Evolutionary conservation across 805 yeast species (phyloP).

Genomic region (Pichia kluyveri): DNA sequence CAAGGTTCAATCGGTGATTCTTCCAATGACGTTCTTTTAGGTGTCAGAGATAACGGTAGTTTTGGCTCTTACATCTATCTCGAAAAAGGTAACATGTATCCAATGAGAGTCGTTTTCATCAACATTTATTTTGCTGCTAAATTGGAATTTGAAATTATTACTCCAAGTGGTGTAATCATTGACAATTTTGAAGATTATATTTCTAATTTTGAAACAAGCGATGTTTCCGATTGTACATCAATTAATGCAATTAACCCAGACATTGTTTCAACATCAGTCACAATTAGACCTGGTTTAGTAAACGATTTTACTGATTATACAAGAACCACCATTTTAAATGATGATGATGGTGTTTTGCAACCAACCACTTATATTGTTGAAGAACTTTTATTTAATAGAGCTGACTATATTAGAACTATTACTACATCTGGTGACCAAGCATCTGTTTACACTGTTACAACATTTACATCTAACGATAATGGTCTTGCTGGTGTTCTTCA

Average conservation of each 20-base stretch:
- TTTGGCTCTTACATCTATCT: slow-evolving; percentile 7
- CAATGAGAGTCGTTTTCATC: slow-evolving; percentile 10
- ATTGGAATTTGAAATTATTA: slow-evolving; percentile 3
- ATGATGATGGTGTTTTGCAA: not conserved
- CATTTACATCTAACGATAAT: slow-evolving; percentile 1
- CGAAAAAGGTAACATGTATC: slow-evolving; percentile 9
- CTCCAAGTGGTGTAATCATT: slow-evolving; percentile 5
- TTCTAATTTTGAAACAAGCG: not conserved
- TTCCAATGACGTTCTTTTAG: slow-evolving; percentile 4
- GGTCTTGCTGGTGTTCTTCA: slow-evolving; percentile 12
- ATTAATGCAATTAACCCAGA: not conserved
- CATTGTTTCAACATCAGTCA: not conserved
- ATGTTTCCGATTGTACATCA: not conserved
- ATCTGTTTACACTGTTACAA: not conserved
- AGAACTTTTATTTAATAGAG: not conserved
- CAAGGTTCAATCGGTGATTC: not conserved
- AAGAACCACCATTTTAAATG: not conserved
- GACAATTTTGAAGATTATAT: slow-evolving; percentile 10
- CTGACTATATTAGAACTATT: not conserved
- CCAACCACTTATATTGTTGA: slow-evolving; percentile 1
- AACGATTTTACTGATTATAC: not conserved
- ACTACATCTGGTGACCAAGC: not conserved
- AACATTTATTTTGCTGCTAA: not conserved
- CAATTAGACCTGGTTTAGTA: not conserved
- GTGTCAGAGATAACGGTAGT: not conserved